These are phyloP conservation scores for Gossypium raimondii DNA, from an alignment of 345 rosid species.

Conservation along the genomic window DNA sequence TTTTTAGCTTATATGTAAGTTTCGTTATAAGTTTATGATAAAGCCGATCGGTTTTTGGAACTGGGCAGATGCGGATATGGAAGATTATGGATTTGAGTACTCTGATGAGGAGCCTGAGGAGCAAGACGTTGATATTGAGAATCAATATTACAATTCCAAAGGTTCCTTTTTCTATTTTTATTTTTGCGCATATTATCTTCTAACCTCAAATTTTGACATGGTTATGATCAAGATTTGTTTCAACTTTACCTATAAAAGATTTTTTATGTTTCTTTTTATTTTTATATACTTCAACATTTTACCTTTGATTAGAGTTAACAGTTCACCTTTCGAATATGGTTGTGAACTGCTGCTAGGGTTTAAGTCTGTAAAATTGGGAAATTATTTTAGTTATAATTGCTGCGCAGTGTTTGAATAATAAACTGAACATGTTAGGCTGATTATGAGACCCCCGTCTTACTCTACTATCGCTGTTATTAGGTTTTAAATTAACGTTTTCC, in stretches of 20 bases:
- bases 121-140: conserved; percentile 95
- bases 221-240: not conserved
- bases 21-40: not conserved
- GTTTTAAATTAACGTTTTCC: not conserved
- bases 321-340: not conserved
- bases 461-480: not conserved
- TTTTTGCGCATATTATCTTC: not conserved
- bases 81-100: conserved; percentile 96
- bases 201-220: not conserved
- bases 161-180: conserved; percentile 26
- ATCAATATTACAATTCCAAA: conserved; percentile 94
- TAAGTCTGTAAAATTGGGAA: not conserved
- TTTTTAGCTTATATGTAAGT: not conserved
- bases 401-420: not conserved
- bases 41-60: not conserved
- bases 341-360: conserved; percentile 3
- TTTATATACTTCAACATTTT: not conserved
- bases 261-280: not conserved
- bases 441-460: not conserved
- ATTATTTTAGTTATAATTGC: not conserved
- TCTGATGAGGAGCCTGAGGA: conserved; percentile 99
- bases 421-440: not conserved
- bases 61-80: conserved; percentile 93
- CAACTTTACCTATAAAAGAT: not conserved
- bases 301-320: not conserved